Conservation (phyloP, 305 asterid genomes). For the Fraxinus sp. region DNA sequence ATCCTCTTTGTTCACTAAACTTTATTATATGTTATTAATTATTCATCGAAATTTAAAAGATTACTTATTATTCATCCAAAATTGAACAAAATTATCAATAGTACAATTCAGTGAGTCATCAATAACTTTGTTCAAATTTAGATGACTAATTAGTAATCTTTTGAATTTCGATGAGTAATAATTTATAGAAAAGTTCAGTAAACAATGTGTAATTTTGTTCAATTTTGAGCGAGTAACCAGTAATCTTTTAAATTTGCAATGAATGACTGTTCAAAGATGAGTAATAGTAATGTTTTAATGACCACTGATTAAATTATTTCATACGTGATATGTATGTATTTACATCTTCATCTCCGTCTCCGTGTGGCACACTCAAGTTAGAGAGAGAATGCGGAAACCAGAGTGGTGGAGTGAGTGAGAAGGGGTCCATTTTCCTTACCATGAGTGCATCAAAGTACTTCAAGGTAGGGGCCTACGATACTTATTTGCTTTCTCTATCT, state of each 20-base stretch:
- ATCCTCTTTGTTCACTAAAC: too few species aligned
- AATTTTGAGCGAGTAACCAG: too few species aligned
- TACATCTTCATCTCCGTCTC: conserved; percentile 16
- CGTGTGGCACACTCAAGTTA: background rate
- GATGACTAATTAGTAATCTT: too few species aligned
- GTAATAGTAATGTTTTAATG: background rate
- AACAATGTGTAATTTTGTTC: too few species aligned
- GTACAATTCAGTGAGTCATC: background rate
- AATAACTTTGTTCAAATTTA: background rate
- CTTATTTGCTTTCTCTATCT: conserved; percentile 11
- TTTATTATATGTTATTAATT: too few species aligned
- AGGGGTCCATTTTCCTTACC: conserved; percentile 39
- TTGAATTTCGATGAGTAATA: background rate
- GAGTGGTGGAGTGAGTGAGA: conserved; percentile 11
- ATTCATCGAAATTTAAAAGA: too few species aligned
- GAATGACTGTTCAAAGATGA: background rate
- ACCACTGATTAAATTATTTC: too few species aligned
- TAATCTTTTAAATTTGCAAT: too few species aligned
- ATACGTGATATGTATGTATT: background rate
- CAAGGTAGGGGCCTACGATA: conserved; percentile 39
- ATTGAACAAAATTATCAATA: too few species aligned
- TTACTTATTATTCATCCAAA: too few species aligned
- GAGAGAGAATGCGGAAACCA: conserved; percentile 13
- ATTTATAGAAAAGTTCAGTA: too few species aligned
- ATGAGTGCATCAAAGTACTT: conserved; percentile 35